A percentile compares a stretch with the other conserved stretches of the same genome.
Evolutionary conservation across 139 green algal genomes (phyloP).

Genomic region (Pleodorina starrii): DNA sequence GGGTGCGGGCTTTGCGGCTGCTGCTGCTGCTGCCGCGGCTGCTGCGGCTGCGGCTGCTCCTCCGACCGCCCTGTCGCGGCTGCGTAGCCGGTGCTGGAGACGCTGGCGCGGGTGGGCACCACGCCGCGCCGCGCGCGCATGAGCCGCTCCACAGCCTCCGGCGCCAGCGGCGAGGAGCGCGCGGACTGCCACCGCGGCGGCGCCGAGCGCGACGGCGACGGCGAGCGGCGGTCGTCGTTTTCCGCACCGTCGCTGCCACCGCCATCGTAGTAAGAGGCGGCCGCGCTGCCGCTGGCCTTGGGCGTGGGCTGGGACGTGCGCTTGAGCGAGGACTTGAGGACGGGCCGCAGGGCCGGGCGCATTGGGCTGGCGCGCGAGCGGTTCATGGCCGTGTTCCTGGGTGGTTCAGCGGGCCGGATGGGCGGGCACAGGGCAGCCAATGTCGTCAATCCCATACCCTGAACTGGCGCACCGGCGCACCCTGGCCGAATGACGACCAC

Average conservation of each 20-base stretch:
- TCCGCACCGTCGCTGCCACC: neutral
- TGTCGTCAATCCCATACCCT: too few species aligned
- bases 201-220: neutral
- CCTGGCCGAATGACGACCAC: too few species aligned
- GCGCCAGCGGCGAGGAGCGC: slow-evolving; percentile 2
- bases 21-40: too few species aligned
- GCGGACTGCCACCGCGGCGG: slow-evolving; percentile 24
- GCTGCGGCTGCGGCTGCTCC: too few species aligned
- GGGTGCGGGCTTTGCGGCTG: neutral
- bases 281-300: neutral
- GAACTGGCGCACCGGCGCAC: too few species aligned
- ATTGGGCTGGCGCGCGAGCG: neutral
- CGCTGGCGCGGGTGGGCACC: neutral
- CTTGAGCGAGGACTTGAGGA: slow-evolving; percentile 19
- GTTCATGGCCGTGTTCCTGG: slow-evolving; percentile 1
- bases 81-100: neutral
- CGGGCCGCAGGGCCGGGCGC: neutral
- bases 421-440: too few species aligned
- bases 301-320: neutral
- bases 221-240: neutral
- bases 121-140: slow-evolving; percentile 3
- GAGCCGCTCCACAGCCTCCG: neutral
- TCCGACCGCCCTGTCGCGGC: neutral
- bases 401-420: too few species aligned
- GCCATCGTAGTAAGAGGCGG: too few species aligned